A percentile compares a stretch with the other conserved stretches of the same genome.
phyloP scores from a whole-genome alignment of 2,329 filamentous ascomycete genomes.

The Penicillium sp. region DNA sequence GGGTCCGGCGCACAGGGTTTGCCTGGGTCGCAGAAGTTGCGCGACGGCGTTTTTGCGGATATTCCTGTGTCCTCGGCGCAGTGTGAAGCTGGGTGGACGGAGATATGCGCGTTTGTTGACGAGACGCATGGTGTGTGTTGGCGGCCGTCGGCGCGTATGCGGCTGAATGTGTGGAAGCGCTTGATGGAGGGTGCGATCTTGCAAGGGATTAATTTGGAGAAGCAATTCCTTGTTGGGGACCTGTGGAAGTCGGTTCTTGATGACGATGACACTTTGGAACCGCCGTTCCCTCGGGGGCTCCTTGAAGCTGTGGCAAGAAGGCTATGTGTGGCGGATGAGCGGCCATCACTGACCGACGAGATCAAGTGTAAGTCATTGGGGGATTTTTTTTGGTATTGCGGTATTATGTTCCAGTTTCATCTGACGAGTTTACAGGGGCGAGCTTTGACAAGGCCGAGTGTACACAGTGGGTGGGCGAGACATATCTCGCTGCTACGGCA shows the following conservation, averaged over 20 bases:
- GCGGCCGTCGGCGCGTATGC: slow-evolving; percentile 52
- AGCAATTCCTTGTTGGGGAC: slow-evolving; percentile 45
- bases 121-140: slow-evolving; percentile 37
- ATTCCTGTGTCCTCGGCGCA: slow-evolving; percentile 56
- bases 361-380: slow-evolving; percentile 42
- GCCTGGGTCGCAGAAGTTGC: slow-evolving; percentile 33
- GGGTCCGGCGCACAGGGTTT: slow-evolving; percentile 30
- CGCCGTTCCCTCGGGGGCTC: slow-evolving; percentile 35
- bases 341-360: slow-evolving; percentile 23
- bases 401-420: background rate
- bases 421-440: slow-evolving; percentile 33
- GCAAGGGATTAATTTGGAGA: slow-evolving; percentile 43
- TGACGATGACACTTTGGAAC: slow-evolving; percentile 32
- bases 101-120: slow-evolving; percentile 57
- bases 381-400: background rate
- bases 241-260: slow-evolving; percentile 44
- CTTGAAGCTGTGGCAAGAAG: slow-evolving; percentile 44
- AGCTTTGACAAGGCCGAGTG: slow-evolving; percentile 41
- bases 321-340: slow-evolving; percentile 33
- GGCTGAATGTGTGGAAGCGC: slow-evolving; percentile 53
- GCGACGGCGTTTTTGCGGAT: slow-evolving; percentile 49
- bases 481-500: slow-evolving; percentile 42
- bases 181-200: slow-evolving; percentile 42
- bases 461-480: slow-evolving; percentile 43
- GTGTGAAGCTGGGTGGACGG: slow-evolving; percentile 54